Conservation (phyloP, 106 monocot species). For the Iris macrosiphon region DNA sequence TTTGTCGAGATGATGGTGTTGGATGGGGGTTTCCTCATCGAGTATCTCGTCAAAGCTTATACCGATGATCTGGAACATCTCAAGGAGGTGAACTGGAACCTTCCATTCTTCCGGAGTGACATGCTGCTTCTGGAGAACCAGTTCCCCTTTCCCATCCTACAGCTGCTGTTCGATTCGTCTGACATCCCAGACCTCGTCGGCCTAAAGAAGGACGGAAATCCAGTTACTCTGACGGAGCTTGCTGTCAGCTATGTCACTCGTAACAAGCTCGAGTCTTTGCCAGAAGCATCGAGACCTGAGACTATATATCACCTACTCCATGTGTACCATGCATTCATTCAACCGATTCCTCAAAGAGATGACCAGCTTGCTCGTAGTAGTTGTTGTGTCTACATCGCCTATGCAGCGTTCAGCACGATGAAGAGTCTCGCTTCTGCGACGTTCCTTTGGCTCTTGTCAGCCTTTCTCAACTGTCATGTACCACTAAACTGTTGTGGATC, state of each 20-base stretch:
- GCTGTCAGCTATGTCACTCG: neutral
- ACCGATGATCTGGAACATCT: neutral
- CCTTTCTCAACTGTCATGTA: neutral
- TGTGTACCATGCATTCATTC: neutral
- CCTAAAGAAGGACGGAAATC: neutral
- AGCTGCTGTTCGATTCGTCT: neutral
- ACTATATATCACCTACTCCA: constrained; percentile 1
- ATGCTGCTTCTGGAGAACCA: constrained; percentile 15
- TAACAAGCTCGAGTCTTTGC: neutral
- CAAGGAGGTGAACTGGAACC: neutral
- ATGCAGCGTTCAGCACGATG: neutral
- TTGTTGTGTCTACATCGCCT: too few relatives aligned
- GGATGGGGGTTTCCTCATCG: neutral
- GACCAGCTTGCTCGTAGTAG: too few relatives aligned
- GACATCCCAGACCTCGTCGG: neutral
- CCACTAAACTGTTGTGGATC: too few relatives aligned
- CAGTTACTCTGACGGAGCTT: neutral
- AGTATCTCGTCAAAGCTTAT: neutral
- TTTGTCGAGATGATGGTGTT: constrained; percentile 2
- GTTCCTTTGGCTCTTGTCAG: neutral
- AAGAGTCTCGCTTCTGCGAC: neutral
- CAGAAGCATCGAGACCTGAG: neutral
- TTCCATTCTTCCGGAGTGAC: constrained; percentile 1
- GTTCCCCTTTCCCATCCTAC: neutral
- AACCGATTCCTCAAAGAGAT: neutral